These are phyloP conservation scores for Alternaria alternata DNA, from an alignment of 2,329 filamentous ascomycete species.

Conservation along the genomic window DNA sequence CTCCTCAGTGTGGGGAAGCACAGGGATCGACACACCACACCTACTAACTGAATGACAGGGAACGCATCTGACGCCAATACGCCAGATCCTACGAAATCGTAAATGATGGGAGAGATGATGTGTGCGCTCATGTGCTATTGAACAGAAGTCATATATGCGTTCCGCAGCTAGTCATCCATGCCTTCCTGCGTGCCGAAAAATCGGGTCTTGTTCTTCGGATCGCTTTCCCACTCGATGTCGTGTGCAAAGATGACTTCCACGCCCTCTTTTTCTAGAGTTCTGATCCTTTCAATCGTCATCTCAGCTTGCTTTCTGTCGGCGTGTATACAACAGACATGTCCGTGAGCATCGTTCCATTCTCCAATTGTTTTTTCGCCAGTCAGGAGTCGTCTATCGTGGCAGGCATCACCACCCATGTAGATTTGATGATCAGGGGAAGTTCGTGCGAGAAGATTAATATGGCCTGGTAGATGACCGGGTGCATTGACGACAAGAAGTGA, in stretches of 20 bases:
- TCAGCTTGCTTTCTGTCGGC: conserved; percentile 57
- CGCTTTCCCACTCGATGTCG: conserved; percentile 59
- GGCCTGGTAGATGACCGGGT: conserved; percentile 63
- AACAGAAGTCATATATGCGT: not conserved
- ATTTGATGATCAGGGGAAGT: conserved; percentile 51
- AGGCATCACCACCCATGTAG: conserved; percentile 63
- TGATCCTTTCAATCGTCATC: conserved; percentile 56
- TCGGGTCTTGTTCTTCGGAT: conserved; percentile 40
- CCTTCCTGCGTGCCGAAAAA: conserved; percentile 35
- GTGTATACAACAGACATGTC: conserved; percentile 61
- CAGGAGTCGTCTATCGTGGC: conserved; percentile 62
- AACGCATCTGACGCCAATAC: not conserved
- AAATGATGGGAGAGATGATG: no score
- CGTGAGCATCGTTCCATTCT: conserved; percentile 58
- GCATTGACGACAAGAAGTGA: conserved; percentile 59
- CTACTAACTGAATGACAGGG: not conserved
- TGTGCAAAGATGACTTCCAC: conserved; percentile 63
- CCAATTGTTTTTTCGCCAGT: conserved; percentile 63
- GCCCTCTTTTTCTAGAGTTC: conserved; percentile 49
- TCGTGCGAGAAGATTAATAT: conserved; percentile 61
- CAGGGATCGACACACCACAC: not conserved
- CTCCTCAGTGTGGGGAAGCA: conserved; percentile 14
- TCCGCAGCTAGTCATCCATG: not conserved
- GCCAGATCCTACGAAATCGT: not conserved
- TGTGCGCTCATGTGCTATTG: not conserved